These are phyloP conservation scores for Trichomonas gallinae DNA, from an alignment of 208 protist genomes.

Conservation along the genomic window DNA sequence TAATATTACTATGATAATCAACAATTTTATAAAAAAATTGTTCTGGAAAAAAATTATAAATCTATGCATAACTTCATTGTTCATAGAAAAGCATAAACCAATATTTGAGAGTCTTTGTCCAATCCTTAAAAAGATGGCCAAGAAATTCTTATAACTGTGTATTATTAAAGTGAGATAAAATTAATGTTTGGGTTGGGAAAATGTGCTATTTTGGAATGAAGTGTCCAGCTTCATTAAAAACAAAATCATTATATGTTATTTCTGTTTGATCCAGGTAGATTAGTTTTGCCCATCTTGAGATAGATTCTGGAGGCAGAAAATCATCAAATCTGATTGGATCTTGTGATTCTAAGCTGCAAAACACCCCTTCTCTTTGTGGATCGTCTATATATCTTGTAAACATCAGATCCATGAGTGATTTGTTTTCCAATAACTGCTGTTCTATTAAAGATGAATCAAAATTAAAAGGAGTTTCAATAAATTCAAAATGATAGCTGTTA, in stretches of 20 bases:
- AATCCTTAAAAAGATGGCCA: too few species aligned
- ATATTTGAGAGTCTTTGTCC: too few species aligned
- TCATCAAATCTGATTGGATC: background rate
- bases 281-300: background rate
- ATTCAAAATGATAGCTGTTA: background rate
- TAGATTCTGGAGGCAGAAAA: background rate
- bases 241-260: background rate
- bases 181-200: too few species aligned
- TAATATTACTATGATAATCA: too few species aligned
- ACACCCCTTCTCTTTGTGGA: background rate
- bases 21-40: too few species aligned
- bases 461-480: background rate
- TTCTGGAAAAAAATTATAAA: too few species aligned
- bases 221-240: background rate
- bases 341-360: background rate
- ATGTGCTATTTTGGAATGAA: background rate
- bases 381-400: background rate
- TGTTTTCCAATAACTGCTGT: background rate
- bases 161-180: too few species aligned
- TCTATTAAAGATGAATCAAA: background rate
- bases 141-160: too few species aligned
- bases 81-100: too few species aligned
- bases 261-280: background rate
- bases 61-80: too few species aligned
- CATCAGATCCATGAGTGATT: background rate